A percentile compares a stretch with the other conserved stretches of the same genome.
phyloP scores from a whole-genome alignment of 2,329 filamentous ascomycete genomes.

The Lithohypha guttulata region DNA sequence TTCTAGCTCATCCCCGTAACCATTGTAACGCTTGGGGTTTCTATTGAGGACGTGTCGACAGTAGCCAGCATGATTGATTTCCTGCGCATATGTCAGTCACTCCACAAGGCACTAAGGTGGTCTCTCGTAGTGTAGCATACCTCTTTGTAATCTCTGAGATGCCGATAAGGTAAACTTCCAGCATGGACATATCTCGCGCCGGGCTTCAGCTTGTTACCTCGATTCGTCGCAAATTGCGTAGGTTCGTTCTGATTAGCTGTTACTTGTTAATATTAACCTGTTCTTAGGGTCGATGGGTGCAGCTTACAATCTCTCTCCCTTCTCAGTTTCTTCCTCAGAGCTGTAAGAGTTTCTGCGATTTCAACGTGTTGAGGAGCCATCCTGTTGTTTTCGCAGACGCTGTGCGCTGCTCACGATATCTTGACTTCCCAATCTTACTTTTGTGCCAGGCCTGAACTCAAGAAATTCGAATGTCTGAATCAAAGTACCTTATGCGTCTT shows the following conservation, averaged over 20 bases:
- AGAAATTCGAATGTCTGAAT: too few species aligned
- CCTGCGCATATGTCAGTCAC: constrained; percentile 29
- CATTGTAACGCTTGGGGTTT: constrained; percentile 51
- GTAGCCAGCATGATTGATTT: constrained; percentile 53
- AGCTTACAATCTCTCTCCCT: constrained; percentile 36
- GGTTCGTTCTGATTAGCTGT: constrained; percentile 36
- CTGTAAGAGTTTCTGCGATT: constrained; percentile 44
- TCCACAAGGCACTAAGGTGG: too few species aligned
- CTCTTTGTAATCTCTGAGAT: constrained; percentile 46
- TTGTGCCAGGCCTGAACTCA: too few species aligned
- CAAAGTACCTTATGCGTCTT: too few species aligned
- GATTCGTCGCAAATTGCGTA: constrained; percentile 45
- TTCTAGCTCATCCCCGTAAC: constrained; percentile 53
- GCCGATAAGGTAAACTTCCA: constrained; percentile 42
- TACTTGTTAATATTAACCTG: constrained; percentile 11
- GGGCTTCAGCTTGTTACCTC: constrained; percentile 51
- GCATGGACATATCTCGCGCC: constrained; percentile 47
- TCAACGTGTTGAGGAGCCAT: constrained; percentile 23
- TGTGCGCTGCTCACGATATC: not conserved
- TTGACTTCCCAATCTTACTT: too few species aligned
- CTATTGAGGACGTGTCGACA: constrained; percentile 47
- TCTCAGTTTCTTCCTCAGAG: constrained; percentile 43
- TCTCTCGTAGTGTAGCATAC: constrained; percentile 30
- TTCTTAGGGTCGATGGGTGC: not conserved
- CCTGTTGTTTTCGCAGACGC: not conserved